A percentile compares a stretch with the other conserved stretches of the same genome.
Conservation (phyloP, 768 basidiomycete species). For the Gloeopeniophorella convolvens region DNA sequence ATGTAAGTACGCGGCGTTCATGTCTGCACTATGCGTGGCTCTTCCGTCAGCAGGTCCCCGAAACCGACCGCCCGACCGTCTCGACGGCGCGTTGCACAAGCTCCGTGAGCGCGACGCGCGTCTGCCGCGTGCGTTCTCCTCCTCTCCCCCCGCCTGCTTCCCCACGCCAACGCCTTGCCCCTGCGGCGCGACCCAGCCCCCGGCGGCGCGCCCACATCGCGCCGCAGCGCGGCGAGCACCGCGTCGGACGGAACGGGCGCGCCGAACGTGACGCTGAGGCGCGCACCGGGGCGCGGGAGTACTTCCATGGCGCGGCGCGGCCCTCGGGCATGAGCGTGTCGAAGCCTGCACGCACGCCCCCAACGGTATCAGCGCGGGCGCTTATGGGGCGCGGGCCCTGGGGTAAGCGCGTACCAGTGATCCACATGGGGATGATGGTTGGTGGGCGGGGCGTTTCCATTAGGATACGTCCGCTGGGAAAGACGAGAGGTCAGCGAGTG, state of each 20-base stretch:
- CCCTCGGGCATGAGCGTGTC: slow-evolving; percentile 89
- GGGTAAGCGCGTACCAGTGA: slow-evolving; percentile 49
- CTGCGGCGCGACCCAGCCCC: no score
- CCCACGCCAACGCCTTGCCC: no score
- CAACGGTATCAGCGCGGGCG: not conserved
- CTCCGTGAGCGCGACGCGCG: slow-evolving; percentile 28
- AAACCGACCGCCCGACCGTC: slow-evolving; percentile 23
- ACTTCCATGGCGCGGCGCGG: slow-evolving; percentile 67
- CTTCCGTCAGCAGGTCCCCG: slow-evolving; percentile 11
- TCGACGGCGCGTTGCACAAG: slow-evolving; percentile 28
- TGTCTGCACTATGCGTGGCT: no score
- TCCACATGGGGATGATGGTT: slow-evolving; percentile 87
- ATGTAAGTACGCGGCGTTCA: no score
- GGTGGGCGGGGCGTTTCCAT: slow-evolving; percentile 65
- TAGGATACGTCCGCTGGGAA: slow-evolving; percentile 71
- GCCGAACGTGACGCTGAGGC: slow-evolving; percentile 75
- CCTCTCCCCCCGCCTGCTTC: not conserved
- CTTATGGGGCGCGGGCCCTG: no score
- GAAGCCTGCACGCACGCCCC: slow-evolving; percentile 45
- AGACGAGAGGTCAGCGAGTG: not conserved
- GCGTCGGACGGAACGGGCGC: slow-evolving; percentile 50
- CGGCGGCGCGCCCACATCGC: not conserved
- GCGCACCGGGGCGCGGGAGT: slow-evolving; percentile 56
- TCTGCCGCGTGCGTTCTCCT: slow-evolving; percentile 13
- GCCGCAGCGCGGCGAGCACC: slow-evolving; percentile 25